phyloP scores from a whole-genome alignment of 179 eudicot species.

The Pouteria campechiana region DNA sequence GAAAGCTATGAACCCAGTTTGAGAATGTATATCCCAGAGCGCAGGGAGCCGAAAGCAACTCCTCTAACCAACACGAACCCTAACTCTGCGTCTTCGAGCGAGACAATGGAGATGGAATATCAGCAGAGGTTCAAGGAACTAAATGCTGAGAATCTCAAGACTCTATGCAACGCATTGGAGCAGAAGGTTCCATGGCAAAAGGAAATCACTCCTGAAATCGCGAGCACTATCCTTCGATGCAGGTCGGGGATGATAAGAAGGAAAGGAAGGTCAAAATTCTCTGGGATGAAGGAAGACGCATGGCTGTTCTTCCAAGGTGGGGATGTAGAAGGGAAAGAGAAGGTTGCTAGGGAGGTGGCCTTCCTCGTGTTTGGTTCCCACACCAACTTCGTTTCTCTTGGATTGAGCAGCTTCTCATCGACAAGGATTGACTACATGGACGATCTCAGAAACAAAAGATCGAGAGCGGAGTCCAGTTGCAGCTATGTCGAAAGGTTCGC shows the following conservation, averaged over 20 bases:
- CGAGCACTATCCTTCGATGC: conserved; percentile 32
- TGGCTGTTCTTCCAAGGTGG: conserved; percentile 52
- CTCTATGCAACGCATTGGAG: conserved; percentile 39
- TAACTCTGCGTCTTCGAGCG: conserved; percentile 43
- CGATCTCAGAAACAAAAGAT: conserved; percentile 37
- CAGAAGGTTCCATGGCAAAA: conserved; percentile 36
- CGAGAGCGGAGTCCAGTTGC: conserved; percentile 39
- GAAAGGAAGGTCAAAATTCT: conserved; percentile 8
- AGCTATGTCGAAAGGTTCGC: conserved; percentile 34
- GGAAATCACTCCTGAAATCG: conserved; percentile 37
- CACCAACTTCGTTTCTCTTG: conserved; percentile 27
- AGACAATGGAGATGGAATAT: conserved; percentile 32
- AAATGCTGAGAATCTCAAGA: conserved; percentile 33
- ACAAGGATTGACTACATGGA: conserved; percentile 23
- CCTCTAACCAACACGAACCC: conserved; percentile 32
- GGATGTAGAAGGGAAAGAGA: conserved; percentile 38
- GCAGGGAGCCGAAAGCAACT: conserved; percentile 30
- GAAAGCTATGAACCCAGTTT: conserved; percentile 6
- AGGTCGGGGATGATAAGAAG: conserved; percentile 39
- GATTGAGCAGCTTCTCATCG: conserved; percentile 35
- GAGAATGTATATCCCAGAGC: conserved; percentile 1
- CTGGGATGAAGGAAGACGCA: conserved; percentile 36
- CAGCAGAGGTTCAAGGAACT: conserved; percentile 33
- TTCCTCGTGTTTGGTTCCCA: conserved; percentile 40
- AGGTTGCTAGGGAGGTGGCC: conserved; percentile 46